Base-by-base conservation (phyloP, 495 filamentous ascomycete species). In the Astrothelium subdiscretum region DNA sequence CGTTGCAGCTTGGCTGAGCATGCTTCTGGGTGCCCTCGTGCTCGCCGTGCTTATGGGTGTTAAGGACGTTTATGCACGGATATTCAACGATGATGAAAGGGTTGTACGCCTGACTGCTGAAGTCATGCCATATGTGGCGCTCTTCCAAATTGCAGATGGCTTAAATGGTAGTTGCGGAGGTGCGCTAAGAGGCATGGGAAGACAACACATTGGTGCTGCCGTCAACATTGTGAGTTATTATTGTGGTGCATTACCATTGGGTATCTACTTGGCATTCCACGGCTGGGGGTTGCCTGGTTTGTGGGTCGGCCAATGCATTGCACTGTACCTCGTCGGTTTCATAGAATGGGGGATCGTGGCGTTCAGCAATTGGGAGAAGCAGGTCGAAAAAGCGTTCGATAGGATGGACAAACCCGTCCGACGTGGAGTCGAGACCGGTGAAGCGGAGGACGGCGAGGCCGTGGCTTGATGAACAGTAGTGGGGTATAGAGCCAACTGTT, bases 91-190 rank as follows among this genome's bases (percentile, higher is more conserved):
- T 63, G 90, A 96, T 68, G 71, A 78, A 5, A 70, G 78, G 6
- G 91, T 96, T 0, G 83, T 95, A n/a, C 69, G 67, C 3, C 78
- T 96, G 2, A 92, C 90, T 0, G 85, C 88, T 2, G 81, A 91
- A 32, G 89, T 96, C 43, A 83, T 96, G 75, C 91, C 90, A 24
- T 91, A 82, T 67, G 91, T 96, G 12, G 91, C 91, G 2, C 78
- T 95, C n/a, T 96, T 96, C 77, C 91, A 96, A 76, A 91, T 96
- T 62, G 89, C 91, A 0, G 91, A 96, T 72, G 91, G 91, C 2
- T 72, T 95, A 61, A 94, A 92, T 73, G 89, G 88, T 0, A 87
- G 83, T 63, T 96, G 91, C 69, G 91, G 91, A 11, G 91, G 91
- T 6, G 84, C 83, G 62, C 75, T 96, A 12, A 73, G 91, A 58